These are phyloP conservation scores for Calonectria pteridis DNA, from an alignment of 2,329 filamentous ascomycete genomes.

Conservation along the genomic window DNA sequence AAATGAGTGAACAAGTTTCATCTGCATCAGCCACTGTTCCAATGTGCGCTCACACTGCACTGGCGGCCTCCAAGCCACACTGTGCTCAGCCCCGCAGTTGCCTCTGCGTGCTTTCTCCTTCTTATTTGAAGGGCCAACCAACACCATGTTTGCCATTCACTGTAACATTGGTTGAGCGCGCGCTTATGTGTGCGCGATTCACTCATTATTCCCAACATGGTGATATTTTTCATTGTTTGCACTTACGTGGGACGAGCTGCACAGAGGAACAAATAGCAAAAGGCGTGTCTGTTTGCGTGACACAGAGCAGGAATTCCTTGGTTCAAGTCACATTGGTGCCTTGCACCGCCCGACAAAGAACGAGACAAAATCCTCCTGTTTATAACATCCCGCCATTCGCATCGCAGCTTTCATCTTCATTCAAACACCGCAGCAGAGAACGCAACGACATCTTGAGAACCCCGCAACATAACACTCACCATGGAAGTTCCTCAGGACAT, in stretches of 20 bases:
- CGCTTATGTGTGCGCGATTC: not conserved
- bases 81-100: not conserved
- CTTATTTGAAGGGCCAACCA: not conserved
- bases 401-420: not conserved
- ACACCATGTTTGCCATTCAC: not conserved
- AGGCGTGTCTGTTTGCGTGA: not conserved
- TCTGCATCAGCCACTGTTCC: not conserved
- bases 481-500: not conserved
- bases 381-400: not conserved
- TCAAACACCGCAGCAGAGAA: not conserved
- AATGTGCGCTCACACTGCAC: not conserved
- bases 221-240: not conserved
- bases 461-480: not conserved
- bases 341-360: not conserved
- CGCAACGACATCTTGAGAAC: not conserved
- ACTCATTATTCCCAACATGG: not conserved
- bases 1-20: not conserved
- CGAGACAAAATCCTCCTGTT: not conserved
- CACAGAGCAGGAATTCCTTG: not conserved
- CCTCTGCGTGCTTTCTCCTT: not conserved
- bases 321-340: not conserved
- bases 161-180: not conserved
- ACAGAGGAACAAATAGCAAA: not conserved
- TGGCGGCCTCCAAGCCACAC: not conserved
- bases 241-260: not conserved